phyloP scores from a whole-genome alignment of 1,284 basidiomycete genomes.

The Salmacisia buchloeana region DNA sequence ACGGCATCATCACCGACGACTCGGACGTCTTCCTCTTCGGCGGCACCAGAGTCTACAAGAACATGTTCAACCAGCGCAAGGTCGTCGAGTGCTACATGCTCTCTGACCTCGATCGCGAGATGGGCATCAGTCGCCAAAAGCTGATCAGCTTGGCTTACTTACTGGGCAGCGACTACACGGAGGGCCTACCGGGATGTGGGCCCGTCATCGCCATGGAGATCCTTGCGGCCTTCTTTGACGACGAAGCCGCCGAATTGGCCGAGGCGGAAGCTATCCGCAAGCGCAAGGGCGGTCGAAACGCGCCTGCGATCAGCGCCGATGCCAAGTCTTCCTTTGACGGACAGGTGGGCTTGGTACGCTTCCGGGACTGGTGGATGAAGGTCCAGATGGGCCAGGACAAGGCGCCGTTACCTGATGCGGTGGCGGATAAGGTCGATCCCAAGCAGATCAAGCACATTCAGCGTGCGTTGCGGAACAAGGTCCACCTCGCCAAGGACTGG shows the following conservation, averaged over 20 bases:
- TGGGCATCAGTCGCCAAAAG: conserved; percentile 78
- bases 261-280: not conserved
- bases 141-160: conserved; percentile 86
- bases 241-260: not conserved
- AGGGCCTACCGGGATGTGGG: conserved; percentile 89
- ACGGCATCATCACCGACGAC: conserved; percentile 98
- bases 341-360: conserved; percentile 71
- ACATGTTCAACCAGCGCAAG: conserved; percentile 99
- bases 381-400: conserved; percentile 81
- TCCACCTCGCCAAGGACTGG: conserved; percentile 74
- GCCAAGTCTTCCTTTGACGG: conserved; percentile 16
- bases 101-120: conserved; percentile 76
- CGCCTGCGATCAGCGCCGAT: not conserved
- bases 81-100: conserved; percentile 92
- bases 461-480: conserved; percentile 52
- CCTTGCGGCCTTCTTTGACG: conserved; percentile 22
- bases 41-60: conserved; percentile 85
- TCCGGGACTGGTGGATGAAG: conserved; percentile 89
- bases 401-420: not conserved
- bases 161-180: conserved; percentile 92
- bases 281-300: not conserved
- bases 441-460: conserved; percentile 45
- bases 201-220: conserved; percentile 91
- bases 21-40: conserved; percentile 98
- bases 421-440: conserved; percentile 10